Percentiles rank a stretch among this genome's conserved stretches.
Evolutionary conservation across 2,329 filamentous ascomycete species (phyloP).

Genomic region (Pseudogymnoascus verrucosus): DNA sequence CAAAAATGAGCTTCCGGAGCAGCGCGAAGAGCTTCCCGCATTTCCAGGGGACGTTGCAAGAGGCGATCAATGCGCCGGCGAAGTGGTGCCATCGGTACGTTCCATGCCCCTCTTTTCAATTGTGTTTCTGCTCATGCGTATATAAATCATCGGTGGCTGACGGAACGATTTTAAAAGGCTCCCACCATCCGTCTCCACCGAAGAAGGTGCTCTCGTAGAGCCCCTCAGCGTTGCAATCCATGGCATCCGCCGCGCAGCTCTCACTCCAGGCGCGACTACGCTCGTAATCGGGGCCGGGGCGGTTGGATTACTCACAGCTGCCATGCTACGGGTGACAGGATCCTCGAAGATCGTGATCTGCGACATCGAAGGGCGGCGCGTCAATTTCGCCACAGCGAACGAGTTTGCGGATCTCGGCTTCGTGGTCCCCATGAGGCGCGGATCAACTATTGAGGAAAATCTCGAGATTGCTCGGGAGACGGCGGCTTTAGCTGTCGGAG

Average conservation of each 20-base stretch:
- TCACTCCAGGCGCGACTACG: conserved; percentile 74
- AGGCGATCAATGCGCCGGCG: conserved; percentile 47
- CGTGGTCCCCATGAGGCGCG: conserved; percentile 26
- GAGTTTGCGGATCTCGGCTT: conserved; percentile 26
- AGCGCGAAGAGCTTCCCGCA: conserved; percentile 50
- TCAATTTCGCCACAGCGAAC: conserved; percentile 59
- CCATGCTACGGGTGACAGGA: conserved; percentile 55
- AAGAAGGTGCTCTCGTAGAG: conserved; percentile 85
- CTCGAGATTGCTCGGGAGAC: conserved; percentile 18
- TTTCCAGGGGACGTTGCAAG: conserved; percentile 51
- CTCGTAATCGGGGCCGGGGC: conserved; percentile 89
- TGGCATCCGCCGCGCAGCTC: conserved; percentile 70
- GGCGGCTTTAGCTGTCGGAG: too few species aligned
- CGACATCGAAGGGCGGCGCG: conserved; percentile 82
- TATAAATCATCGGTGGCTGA: too few species aligned
- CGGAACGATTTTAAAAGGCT: conserved; percentile 17
- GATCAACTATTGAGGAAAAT: conserved; percentile 24
- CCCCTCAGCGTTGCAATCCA: conserved; percentile 85
- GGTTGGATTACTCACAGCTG: conserved; percentile 58
- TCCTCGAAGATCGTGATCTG: conserved; percentile 87
- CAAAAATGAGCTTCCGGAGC: conserved; percentile 23
- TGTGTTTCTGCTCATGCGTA: too few species aligned
- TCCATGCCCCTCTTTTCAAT: too few species aligned
- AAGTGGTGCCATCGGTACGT: conserved; percentile 30
- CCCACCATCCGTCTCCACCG: conserved; percentile 69